Percentiles rank a stretch among this genome's conserved stretches.
Evolutionary conservation across 495 filamentous ascomycete genomes (phyloP).

Genomic region (Chaetomium fimeti): DNA sequence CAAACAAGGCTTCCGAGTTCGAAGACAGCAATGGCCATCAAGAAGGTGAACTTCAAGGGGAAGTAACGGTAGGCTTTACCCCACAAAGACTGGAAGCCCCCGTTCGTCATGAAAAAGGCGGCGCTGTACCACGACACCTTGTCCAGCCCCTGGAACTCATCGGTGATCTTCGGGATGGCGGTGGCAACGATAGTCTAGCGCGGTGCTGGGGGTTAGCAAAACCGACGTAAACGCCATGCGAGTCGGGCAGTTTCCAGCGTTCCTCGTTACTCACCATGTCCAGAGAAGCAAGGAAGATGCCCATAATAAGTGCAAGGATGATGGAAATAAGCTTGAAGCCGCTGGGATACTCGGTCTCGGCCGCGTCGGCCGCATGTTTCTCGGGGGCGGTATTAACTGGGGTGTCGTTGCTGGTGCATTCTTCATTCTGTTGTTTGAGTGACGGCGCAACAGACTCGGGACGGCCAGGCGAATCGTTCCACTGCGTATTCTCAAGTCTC

Average conservation of each 20-base stretch:
- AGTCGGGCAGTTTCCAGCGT: background rate
- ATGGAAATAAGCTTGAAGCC: conserved; percentile 39
- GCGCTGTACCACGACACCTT: conserved; percentile 55
- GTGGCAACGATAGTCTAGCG: conserved; percentile 47
- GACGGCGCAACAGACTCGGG: background rate
- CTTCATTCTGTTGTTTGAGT: background rate
- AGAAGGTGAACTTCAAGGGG: conserved; percentile 43
- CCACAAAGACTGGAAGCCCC: conserved; percentile 40
- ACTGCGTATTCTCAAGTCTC: background rate
- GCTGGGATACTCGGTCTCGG: conserved; percentile 34
- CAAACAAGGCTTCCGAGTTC: conserved; percentile 56
- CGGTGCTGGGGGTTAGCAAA: background rate
- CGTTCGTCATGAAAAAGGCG: conserved; percentile 40
- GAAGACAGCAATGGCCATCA: conserved; percentile 46
- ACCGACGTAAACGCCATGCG: background rate
- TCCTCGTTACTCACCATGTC: conserved; percentile 46
- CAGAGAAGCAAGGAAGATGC: conserved; percentile 50
- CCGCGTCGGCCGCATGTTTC: background rate
- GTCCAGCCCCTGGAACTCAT: conserved; percentile 45
- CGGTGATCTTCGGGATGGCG: conserved; percentile 47
- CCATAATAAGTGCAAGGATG: conserved; percentile 47
- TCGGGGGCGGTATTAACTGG: background rate
- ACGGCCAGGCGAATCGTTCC: too few species aligned
- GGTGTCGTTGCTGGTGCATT: background rate
- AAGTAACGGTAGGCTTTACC: conserved; percentile 44